Percentiles rank a stretch among this genome's conserved stretches.
phyloP scores from a whole-genome alignment of 2,329 filamentous ascomycete species.

The Penicillium concentricum region DNA sequence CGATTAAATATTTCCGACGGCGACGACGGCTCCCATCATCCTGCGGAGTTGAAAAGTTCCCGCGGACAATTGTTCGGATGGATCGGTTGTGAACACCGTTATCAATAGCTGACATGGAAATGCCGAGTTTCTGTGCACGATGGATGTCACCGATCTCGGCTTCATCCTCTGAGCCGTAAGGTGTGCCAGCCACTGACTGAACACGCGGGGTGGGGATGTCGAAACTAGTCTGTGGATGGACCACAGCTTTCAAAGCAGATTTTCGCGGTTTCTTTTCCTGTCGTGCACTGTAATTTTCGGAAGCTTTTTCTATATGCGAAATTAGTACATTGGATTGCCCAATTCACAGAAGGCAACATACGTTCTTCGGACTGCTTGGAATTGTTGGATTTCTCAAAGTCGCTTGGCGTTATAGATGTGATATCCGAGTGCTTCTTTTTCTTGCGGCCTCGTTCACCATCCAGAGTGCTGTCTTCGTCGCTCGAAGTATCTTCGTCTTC shows the following conservation, averaged over 20 bases:
- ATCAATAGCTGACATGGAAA: slow-evolving; percentile 74
- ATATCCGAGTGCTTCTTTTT: slow-evolving; percentile 31
- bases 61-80: slow-evolving; percentile 85
- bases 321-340: slow-evolving; percentile 3
- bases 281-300: slow-evolving; percentile 13
- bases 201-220: slow-evolving; percentile 62
- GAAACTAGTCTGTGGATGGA: slow-evolving; percentile 83
- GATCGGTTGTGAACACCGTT: slow-evolving; percentile 76
- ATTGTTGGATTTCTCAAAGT: slow-evolving; percentile 29
- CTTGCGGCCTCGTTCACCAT: slow-evolving; percentile 27
- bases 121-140: slow-evolving; percentile 77
- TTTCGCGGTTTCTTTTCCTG: slow-evolving; percentile 42
- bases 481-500: slow-evolving; percentile 64
- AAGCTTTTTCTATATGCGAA: slow-evolving; percentile 7
- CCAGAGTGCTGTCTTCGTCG: slow-evolving; percentile 58
- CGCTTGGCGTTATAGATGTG: slow-evolving; percentile 27
- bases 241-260: slow-evolving; percentile 46
- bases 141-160: slow-evolving; percentile 81
- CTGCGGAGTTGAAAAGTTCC: slow-evolving; percentile 72
- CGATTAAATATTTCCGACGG: slow-evolving; percentile 89
- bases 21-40: slow-evolving; percentile 74
- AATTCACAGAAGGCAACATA: slow-evolving; percentile 36
- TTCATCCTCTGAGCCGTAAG: slow-evolving; percentile 81
- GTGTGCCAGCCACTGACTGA: slow-evolving; percentile 54
- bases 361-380: slow-evolving; percentile 77